These are phyloP conservation scores for Lasiodiplodia sp. DNA, from an alignment of 2,329 filamentous ascomycete genomes.

Conservation along the genomic window DNA sequence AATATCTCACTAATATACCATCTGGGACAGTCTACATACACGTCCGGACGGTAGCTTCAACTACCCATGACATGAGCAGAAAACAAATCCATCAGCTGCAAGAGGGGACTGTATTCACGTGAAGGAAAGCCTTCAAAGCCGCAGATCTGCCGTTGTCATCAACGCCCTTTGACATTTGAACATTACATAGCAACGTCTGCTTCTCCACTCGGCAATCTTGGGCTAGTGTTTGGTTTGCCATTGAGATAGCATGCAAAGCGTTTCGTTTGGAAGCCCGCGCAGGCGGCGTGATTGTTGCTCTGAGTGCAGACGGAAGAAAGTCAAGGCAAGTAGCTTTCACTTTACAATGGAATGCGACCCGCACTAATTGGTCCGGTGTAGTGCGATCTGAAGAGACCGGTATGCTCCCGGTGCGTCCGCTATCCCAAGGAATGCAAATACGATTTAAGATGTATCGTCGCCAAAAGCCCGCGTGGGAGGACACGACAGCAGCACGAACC, in stretches of 20 bases:
- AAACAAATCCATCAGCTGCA: no score
- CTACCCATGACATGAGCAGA: no score
- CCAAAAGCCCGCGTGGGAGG: background rate
- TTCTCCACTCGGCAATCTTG: background rate
- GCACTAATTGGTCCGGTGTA: background rate
- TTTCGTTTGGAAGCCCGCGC: background rate
- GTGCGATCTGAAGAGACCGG: background rate
- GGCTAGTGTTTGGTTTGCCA: no score
- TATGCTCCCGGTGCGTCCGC: background rate
- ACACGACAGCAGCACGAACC: background rate
- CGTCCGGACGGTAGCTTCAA: no score
- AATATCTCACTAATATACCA: background rate
- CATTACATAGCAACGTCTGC: background rate
- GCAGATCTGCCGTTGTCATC: background rate
- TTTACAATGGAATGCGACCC: no score
- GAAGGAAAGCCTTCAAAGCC: background rate
- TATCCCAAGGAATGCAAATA: background rate
- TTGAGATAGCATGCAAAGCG: background rate
- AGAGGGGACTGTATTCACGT: background rate
- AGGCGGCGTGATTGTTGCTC: constrained; percentile 12
- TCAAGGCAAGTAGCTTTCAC: background rate
- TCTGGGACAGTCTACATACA: no score
- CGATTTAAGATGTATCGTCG: background rate
- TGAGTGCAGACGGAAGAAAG: constrained; percentile 3
- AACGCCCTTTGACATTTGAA: background rate